Base-by-base conservation (phyloP, 2,329 filamentous ascomycete genomes). In the Aspergillus proliferans region DNA sequence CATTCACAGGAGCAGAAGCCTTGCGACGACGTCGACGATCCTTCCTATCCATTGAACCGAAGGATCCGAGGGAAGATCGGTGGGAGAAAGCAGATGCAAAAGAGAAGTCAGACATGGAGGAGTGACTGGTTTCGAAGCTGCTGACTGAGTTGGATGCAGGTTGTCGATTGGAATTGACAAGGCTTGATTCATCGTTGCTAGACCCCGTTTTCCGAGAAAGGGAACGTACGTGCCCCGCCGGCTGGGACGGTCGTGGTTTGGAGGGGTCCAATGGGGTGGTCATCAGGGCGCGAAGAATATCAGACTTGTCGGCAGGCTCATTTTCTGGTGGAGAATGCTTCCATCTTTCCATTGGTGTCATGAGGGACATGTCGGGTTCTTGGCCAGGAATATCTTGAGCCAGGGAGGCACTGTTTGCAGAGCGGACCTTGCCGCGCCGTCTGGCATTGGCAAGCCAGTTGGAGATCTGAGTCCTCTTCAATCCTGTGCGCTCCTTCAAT, bases 401-500 rank as follows among this genome's bases (percentile, higher is more conserved):
- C 1, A 88, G 87, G 4, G 88, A 91, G 15, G 79, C 82, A 26
- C 81, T 83, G 54, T 85, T 78, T 43, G 82, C 52, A 50, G 81
- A 76, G 43, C 84, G 81, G 47, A 86, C 83, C 72, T 95, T 95
- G 59, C 87, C 85, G 53, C 90, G 80, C 49, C 90, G 82, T 40
- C 90, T 83, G 49, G 89, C 89, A 68, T 95, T 95, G 51, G 90
- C 90, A 43, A 95, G 81, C 90, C 90, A 95, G 65, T 94, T 95
- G 9, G 85, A 85, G 58, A 95, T 92, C 63, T 96, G 91, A 12
- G 79, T 86, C 60, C 88, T 83, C 65, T 83, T 90, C 38, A 96
- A 76, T 6, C 89, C 88, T 1, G 90, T 95, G 58, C 86, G 80
- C 43, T 80, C 78, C 67, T 89, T 86, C 22, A 96, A 75, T 53